A percentile compares a stretch with the other conserved stretches of the same genome.
Conservation (phyloP, 805 yeast genomes). For the Danielia oregonensis region DNA sequence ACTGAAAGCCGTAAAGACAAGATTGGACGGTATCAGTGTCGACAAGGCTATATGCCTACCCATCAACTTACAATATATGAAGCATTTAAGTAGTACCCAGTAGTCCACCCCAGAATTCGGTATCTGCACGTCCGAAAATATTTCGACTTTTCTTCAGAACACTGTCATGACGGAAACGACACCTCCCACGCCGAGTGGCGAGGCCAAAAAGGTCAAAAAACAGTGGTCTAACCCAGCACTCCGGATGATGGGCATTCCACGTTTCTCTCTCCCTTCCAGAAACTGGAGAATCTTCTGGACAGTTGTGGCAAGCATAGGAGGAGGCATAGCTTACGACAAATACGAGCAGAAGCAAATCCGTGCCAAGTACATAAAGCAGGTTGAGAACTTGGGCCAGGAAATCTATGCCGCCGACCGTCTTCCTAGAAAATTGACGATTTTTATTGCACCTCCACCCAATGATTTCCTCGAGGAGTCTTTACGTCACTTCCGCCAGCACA, state of each 20-base stretch:
- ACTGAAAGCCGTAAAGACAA: neutral
- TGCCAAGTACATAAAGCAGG: constrained; percentile 58
- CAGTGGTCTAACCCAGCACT: constrained; percentile 75
- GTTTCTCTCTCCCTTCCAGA: constrained; percentile 76
- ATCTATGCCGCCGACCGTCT: constrained; percentile 42
- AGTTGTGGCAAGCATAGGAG: constrained; percentile 58
- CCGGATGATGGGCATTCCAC: constrained; percentile 78
- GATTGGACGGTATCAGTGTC: no score
- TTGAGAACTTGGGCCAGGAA: constrained; percentile 48
- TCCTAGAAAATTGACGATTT: constrained; percentile 77
- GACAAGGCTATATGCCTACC: no score
- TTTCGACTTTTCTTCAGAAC: neutral
- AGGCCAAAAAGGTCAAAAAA: constrained; percentile 23
- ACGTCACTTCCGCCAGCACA: constrained; percentile 68
- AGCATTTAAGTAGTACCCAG: no score
- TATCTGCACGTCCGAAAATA: neutral
- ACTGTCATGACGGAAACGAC: neutral
- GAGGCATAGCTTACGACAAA: constrained; percentile 80
- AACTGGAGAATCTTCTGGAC: constrained; percentile 93
- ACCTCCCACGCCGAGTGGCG: neutral
- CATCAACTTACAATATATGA: no score
- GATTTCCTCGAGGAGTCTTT: constrained; percentile 76
- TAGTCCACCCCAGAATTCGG: neutral
- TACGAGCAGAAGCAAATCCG: constrained; percentile 66
- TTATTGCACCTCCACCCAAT: constrained; percentile 95